Conservation (phyloP, 2,329 filamentous ascomycete genomes). For the Chaetomium sp. region DNA sequence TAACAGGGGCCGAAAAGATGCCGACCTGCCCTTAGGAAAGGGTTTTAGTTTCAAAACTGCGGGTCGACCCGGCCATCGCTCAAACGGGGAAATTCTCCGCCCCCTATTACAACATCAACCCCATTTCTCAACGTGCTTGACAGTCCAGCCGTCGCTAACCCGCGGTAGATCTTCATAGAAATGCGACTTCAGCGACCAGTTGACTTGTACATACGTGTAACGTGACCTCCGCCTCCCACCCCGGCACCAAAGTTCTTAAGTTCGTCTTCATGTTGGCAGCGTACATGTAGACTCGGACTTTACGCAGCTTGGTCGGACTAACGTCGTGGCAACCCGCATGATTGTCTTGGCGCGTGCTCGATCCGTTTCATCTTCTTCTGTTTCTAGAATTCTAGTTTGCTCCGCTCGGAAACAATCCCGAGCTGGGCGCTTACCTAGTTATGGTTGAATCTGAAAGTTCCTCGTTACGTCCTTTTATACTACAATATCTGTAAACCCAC, state of each 20-base stretch:
- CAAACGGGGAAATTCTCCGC: slow-evolving; percentile 3
- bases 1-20: slow-evolving; percentile 14
- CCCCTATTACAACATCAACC: background rate
- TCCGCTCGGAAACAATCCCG: background rate
- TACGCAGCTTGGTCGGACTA: background rate
- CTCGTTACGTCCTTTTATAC: background rate
- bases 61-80: background rate
- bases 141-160: background rate
- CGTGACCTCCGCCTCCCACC: slow-evolving; percentile 4
- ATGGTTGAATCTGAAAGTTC: background rate
- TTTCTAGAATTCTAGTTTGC: slow-evolving; percentile 6
- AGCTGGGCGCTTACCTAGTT: background rate
- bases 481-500: too few relatives aligned
- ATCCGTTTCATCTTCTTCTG: background rate
- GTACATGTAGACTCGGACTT: too few relatives aligned
- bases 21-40: background rate
- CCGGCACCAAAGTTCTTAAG: background rate
- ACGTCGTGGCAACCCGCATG: background rate
- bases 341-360: background rate
- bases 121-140: slow-evolving; percentile 7
- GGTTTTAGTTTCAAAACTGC: slow-evolving; percentile 2
- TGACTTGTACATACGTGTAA: too few relatives aligned
- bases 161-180: background rate
- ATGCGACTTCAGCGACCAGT: slow-evolving; percentile 1
- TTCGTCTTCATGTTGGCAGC: slow-evolving; percentile 3